Base-by-base conservation (phyloP, 2,329 filamentous ascomycete genomes). In the Neophaeococcomyces aloes region DNA sequence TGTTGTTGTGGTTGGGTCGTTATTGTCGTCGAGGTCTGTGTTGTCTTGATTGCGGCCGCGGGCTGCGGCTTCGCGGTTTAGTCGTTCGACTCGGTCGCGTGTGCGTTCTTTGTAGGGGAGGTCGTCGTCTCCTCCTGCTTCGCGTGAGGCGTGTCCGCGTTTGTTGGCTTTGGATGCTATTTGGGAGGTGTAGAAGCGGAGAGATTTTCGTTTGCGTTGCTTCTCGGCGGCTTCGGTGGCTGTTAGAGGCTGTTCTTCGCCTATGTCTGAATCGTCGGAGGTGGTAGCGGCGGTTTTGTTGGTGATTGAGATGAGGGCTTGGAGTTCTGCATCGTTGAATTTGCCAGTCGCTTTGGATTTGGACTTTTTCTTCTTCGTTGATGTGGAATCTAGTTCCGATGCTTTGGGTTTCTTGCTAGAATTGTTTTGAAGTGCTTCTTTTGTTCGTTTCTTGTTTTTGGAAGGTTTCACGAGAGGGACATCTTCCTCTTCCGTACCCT, bases 121-220 rank as follows among this genome's bases (percentile, higher is more conserved):
- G 71, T 87, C 53, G 58, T 74, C 48, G 65, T 76, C 51, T 61
- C 74, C 46, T 65, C 73, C 45, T 69, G 81, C 50, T 75, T 85
- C 61, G 71, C 80, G 31, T 70, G 79, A 51, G 75, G 83, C 63
- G 67, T 66, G 48, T 57, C 78, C 54, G 60, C 72, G 85, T 61
- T 86, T 88, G 67, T 86, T 94, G 45, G 86, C 79, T 66, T 95
- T 96, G 62, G 96, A 89, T 21, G 85, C 83, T 53, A 98, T 91
- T 61, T 98, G 91, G 2, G 88, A 94, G 2, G 93, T 96, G 74
- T 98, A 98, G 72, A 98, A 98, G 50, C 87, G 83, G 46, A 98
- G 75, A 51, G 79, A 86, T 71, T 93, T 94, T 72, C 91, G 94
- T 63, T 84, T 84, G 47, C 78, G 76, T 0, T 81, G 84, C 66